A percentile compares a stretch with the other conserved stretches of the same genome.
Conservation (phyloP, 2,329 filamentous ascomycete genomes). For the Alternaria longipes region DNA sequence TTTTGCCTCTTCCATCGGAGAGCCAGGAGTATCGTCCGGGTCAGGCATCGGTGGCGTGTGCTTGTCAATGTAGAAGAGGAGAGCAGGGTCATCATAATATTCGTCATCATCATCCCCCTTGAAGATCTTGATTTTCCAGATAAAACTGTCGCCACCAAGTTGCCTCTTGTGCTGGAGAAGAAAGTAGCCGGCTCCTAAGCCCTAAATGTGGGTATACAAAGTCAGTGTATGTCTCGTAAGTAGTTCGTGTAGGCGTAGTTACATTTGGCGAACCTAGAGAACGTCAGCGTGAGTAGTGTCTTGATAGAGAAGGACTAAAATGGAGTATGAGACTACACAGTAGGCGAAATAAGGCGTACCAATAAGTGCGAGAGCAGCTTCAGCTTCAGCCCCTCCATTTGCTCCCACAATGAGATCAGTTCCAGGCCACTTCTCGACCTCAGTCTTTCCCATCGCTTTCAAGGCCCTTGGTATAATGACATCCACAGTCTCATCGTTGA, state of each 20-base stretch:
- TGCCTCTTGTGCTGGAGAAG: conserved; percentile 23
- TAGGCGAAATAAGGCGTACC: not conserved
- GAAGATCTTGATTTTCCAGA: conserved; percentile 18
- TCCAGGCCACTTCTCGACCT: conserved; percentile 3
- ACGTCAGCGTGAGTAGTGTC: not conserved
- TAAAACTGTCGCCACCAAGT: conserved; percentile 19
- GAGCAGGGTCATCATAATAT: conserved; percentile 1
- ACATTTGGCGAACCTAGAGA: conserved; percentile 20
- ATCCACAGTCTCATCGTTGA: not conserved
- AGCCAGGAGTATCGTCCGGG: not conserved
- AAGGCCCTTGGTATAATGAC: conserved; percentile 4
- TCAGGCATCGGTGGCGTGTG: not conserved
- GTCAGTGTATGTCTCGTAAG: too few relatives aligned
- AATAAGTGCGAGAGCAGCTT: conserved; percentile 2
- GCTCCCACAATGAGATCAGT: conserved; percentile 6
- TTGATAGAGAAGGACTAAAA: not conserved
- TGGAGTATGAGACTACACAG: not conserved
- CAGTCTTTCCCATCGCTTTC: not conserved
- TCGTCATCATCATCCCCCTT: not conserved
- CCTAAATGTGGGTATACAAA: too few relatives aligned
- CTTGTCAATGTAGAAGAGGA: conserved; percentile 18
- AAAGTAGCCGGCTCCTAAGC: conserved; percentile 21
- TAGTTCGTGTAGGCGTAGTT: too few relatives aligned
- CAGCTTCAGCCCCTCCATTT: not conserved
- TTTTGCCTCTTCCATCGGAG: not conserved